Evolutionary conservation across 2,329 filamentous ascomycete species (phyloP).

Genomic region (Epichloe baconii): DNA sequence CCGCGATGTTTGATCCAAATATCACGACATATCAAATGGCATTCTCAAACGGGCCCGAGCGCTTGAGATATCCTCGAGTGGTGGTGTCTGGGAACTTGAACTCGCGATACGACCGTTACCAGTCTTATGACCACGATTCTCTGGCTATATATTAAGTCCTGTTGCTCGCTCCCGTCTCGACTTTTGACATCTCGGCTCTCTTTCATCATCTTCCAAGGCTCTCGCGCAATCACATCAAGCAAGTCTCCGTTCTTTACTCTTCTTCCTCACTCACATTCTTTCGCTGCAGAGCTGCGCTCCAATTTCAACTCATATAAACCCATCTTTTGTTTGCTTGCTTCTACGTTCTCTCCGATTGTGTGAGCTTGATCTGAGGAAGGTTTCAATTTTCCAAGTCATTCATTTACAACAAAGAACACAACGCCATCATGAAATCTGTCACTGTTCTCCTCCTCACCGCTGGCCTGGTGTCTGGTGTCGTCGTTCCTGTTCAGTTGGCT

Average conservation of each 20-base stretch:
- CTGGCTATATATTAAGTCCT: not conserved
- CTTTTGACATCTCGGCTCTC: not conserved
- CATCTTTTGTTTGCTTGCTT: too few species aligned
- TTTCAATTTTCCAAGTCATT: not conserved
- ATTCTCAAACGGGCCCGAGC: not conserved
- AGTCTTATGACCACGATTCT: too few species aligned
- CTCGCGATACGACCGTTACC: not conserved
- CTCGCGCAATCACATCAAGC: not conserved
- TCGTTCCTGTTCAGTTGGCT: slow-evolving; percentile 12
- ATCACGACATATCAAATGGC: not conserved
- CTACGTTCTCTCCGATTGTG: slow-evolving; percentile 1
- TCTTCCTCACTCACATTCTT: slow-evolving; percentile 9
- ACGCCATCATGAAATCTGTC: slow-evolving; percentile 16
- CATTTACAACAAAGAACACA: not conserved
- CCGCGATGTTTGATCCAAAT: not conserved
- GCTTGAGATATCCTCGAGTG: not conserved
- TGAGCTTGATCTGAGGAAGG: too few species aligned
- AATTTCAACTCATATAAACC: too few species aligned
- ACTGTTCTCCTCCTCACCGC: slow-evolving; percentile 16
- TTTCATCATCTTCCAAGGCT: slow-evolving; percentile 4
- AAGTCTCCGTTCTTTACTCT: slow-evolving; percentile 2
- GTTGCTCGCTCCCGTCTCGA: not conserved
- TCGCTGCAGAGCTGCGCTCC: slow-evolving; percentile 17
- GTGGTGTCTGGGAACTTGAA: not conserved
- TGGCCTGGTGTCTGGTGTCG: slow-evolving; percentile 18